A percentile compares a stretch with the other conserved stretches of the same genome.
Evolutionary conservation across 2,329 filamentous ascomycete genomes (phyloP).

Genomic region (Botrytis paeoniae): DNA sequence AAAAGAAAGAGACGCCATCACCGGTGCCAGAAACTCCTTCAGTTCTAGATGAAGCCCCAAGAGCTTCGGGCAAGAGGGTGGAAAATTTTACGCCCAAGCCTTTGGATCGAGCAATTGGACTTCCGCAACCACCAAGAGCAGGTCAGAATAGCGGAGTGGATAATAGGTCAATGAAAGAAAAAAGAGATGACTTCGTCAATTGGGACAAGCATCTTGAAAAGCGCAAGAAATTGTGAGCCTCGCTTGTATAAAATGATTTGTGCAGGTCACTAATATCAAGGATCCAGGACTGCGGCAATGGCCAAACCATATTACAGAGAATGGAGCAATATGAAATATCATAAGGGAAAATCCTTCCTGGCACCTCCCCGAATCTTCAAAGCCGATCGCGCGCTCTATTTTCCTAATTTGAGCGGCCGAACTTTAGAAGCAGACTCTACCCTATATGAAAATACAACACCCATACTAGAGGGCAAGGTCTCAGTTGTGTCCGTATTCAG

Average conservation of each 20-base stretch:
- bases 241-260: too few species aligned
- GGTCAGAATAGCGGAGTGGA: conserved; percentile 84
- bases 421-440: conserved; percentile 61
- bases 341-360: conserved; percentile 90
- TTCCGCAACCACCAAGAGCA: conserved; percentile 66
- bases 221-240: conserved; percentile 67
- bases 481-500: conserved; percentile 80
- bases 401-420: conserved; percentile 83
- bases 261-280: conserved; percentile 15
- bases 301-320: conserved; percentile 92
- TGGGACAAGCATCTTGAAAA: conserved; percentile 79
- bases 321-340: conserved; percentile 78
- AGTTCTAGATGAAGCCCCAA: conserved; percentile 55
- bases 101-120: conserved; percentile 74
- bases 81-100: conserved; percentile 57
- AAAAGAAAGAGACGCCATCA: conserved; percentile 28
- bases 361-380: conserved; percentile 83
- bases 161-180: conserved; percentile 61
- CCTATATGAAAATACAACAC: conserved; percentile 65
- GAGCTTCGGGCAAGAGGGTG: conserved; percentile 55
- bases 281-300: conserved; percentile 65
- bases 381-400: conserved; percentile 78
- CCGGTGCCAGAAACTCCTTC: conserved; percentile 39
- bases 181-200: conserved; percentile 75
- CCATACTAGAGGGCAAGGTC: conserved; percentile 67